Percentiles rank a stretch among this genome's conserved stretches.
These are phyloP conservation scores for Polytrichum formosum DNA, from an alignment of 225 moss, liverwort and hornwort species.

Conservation along the genomic window DNA sequence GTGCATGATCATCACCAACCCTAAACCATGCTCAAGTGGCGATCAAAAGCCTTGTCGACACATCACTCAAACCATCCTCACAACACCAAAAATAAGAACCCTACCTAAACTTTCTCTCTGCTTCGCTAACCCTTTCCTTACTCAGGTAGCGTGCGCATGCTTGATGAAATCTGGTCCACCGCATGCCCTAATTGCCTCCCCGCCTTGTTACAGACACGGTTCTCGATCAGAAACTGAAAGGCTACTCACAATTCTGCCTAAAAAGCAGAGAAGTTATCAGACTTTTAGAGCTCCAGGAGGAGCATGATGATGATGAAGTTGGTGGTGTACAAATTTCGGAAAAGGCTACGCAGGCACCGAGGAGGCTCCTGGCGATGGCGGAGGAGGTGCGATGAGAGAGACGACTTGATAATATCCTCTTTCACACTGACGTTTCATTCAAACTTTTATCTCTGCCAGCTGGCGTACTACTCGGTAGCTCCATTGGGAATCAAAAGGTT, in stretches of 20 bases:
- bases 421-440: slow-evolving; percentile 25
- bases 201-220: background rate
- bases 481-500: too few relatives aligned
- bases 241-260: too few relatives aligned
- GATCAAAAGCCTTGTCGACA: slow-evolving; percentile 46
- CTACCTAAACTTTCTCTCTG: slow-evolving; percentile 9
- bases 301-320: background rate
- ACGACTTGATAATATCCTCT: slow-evolving; percentile 18
- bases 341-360: background rate
- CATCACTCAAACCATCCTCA: background rate
- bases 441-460: too few relatives aligned
- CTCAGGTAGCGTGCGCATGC: background rate
- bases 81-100: slow-evolving; percentile 12
- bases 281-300: background rate
- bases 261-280: background rate
- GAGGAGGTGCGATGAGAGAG: slow-evolving; percentile 20
- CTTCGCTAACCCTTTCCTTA: background rate
- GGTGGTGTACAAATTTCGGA: background rate
- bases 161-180: background rate
- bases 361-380: slow-evolving; percentile 6
- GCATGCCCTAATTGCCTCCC: background rate
- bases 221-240: background rate
- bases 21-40: slow-evolving; percentile 22
- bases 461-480: too few relatives aligned
- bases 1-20: slow-evolving; percentile 1